phyloP scores from a whole-genome alignment of 176 grass and related monocot genomes.

The Guadua angustifolia region DNA sequence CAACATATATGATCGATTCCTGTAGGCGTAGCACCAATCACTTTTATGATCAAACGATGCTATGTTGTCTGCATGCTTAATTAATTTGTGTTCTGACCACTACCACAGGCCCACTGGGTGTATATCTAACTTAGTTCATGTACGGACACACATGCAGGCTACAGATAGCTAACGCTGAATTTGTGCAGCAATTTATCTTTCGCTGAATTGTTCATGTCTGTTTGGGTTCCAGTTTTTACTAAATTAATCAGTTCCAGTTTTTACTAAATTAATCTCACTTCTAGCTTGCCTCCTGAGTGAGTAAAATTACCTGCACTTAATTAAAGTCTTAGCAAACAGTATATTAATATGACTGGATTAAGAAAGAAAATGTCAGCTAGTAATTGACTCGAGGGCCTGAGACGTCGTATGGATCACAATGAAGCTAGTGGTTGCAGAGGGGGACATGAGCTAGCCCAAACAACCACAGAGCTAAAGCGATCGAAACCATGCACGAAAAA shows the following conservation, averaged over 20 bases:
- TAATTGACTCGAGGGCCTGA: neutral
- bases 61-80: no score
- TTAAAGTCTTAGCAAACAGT: neutral
- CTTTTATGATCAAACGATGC: neutral
- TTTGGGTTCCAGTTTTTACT: neutral
- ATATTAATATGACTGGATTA: neutral
- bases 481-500: conserved; percentile 21
- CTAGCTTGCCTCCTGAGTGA: neutral
- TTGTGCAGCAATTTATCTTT: no score
- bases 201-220: neutral
- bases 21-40: neutral
- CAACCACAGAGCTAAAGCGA: conserved; percentile 9
- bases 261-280: neutral
- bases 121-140: no score
- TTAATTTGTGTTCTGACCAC: no score
- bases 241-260: neutral
- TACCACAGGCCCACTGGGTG: no score
- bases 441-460: neutral
- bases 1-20: neutral
- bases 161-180: no score
- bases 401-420: neutral
- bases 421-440: neutral
- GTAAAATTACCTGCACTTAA: neutral
- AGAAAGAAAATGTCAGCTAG: neutral
- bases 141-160: no score